These are phyloP conservation scores for Volvox carteri DNA, from an alignment of 163 green algal genomes.

Conservation along the genomic window DNA sequence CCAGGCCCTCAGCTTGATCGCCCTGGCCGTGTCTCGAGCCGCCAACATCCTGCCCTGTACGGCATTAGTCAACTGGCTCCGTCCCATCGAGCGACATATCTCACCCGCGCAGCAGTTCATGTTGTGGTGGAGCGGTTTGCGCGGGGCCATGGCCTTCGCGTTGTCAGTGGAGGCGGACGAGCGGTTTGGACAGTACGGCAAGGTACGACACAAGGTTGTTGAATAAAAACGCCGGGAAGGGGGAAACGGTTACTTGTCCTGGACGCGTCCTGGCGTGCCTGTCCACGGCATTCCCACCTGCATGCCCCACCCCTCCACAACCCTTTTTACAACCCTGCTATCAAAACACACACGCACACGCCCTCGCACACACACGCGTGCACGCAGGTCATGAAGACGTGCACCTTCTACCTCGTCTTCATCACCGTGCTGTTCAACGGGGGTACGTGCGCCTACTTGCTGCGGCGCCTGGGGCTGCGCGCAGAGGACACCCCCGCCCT, in stretches of 20 bases:
- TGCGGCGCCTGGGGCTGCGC: slow-evolving; percentile 17
- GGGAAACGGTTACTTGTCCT: too few relatives aligned
- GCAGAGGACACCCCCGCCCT: slow-evolving; percentile 11
- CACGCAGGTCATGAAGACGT: slow-evolving; percentile 53
- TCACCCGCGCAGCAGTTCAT: slow-evolving; percentile 41
- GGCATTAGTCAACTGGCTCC: slow-evolving; percentile 60
- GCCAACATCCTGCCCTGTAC: slow-evolving; percentile 63
- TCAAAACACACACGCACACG: too few relatives aligned
- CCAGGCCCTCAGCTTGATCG: slow-evolving; percentile 56
- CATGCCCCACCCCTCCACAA: not conserved
- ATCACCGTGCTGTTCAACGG: slow-evolving; percentile 60
- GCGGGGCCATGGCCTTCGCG: slow-evolving; percentile 64
- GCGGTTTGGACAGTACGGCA: slow-evolving; percentile 28
- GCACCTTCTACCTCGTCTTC: slow-evolving; percentile 63
- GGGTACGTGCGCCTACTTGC: slow-evolving; percentile 8
- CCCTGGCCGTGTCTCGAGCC: slow-evolving; percentile 61
- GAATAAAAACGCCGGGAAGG: too few relatives aligned
- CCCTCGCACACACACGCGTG: not conserved
- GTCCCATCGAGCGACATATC: slow-evolving; percentile 52
- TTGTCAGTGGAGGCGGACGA: slow-evolving; percentile 57
- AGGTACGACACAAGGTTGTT: slow-evolving; percentile 27
- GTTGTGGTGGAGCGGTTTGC: slow-evolving; percentile 67
- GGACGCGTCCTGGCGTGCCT: too few relatives aligned
- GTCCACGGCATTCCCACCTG: too few relatives aligned
- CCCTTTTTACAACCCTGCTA: not conserved